These are phyloP conservation scores for Wickerhamiella sergipiensis DNA, from an alignment of 805 yeast species.

Conservation along the genomic window DNA sequence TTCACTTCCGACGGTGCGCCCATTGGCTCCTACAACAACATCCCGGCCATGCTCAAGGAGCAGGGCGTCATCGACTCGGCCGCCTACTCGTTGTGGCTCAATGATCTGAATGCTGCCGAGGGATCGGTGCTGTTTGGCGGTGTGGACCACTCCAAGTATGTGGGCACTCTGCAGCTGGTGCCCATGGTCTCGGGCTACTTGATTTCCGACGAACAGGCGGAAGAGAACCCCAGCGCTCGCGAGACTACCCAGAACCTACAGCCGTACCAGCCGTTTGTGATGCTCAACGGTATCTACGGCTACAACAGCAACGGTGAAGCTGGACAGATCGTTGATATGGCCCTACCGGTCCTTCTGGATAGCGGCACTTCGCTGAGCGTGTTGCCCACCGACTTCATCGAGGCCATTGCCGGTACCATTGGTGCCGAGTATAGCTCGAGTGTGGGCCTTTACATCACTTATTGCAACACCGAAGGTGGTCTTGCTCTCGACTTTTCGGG, in stretches of 20 bases:
- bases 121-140: conserved; percentile 32
- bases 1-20: conserved; percentile 5
- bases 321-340: neutral
- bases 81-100: conserved; percentile 35
- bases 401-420: conserved; percentile 18
- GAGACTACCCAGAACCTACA: neutral
- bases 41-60: conserved; percentile 22
- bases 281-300: conserved; percentile 3
- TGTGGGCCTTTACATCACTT: conserved; percentile 22
- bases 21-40: conserved; percentile 16
- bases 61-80: conserved; percentile 29
- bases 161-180: conserved; percentile 25
- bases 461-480: conserved; percentile 5
- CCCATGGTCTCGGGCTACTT: conserved; percentile 15
- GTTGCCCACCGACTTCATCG: conserved; percentile 4
- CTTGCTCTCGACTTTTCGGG: conserved; percentile 12
- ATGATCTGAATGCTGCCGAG: conserved; percentile 17
- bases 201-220: neutral
- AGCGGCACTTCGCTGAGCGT: conserved; percentile 6
- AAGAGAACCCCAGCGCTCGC: neutral
- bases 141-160: conserved; percentile 29
- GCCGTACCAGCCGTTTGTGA: conserved; percentile 7
- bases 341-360: conserved; percentile 11
- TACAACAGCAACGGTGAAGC: neutral
- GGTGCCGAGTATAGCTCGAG: conserved; percentile 28